These are phyloP conservation scores for Coriolopsis trogii DNA, from an alignment of 1,284 basidiomycete genomes.

Conservation along the genomic window DNA sequence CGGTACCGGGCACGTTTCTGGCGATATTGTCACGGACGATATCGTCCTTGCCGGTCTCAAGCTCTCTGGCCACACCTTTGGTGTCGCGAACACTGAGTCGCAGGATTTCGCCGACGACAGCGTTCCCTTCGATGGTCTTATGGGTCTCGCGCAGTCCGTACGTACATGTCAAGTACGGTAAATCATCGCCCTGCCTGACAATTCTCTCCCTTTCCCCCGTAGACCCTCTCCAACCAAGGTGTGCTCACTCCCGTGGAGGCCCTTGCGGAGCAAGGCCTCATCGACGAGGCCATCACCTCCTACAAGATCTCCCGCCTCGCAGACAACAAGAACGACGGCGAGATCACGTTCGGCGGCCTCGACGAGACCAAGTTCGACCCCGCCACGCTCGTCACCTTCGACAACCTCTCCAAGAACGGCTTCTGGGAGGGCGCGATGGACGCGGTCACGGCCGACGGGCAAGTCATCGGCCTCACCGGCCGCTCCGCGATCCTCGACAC, in stretches of 20 bases:
- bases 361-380: slow-evolving; percentile 71
- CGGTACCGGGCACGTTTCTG: slow-evolving; percentile 73
- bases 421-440: slow-evolving; percentile 81
- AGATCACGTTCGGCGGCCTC: slow-evolving; percentile 81
- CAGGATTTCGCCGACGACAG: slow-evolving; percentile 58
- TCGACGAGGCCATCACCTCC: slow-evolving; percentile 73
- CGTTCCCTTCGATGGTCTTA: slow-evolving; percentile 77
- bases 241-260: slow-evolving; percentile 77
- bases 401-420: slow-evolving; percentile 62
- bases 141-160: slow-evolving; percentile 81
- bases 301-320: slow-evolving; percentile 81
- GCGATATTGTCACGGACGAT: slow-evolving; percentile 69
- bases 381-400: slow-evolving; percentile 54
- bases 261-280: slow-evolving; percentile 61
- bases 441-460: slow-evolving; percentile 58
- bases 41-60: slow-evolving; percentile 68
- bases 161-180: slow-evolving; percentile 15
- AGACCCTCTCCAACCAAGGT: slow-evolving; percentile 68
- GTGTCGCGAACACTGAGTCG: slow-evolving; percentile 67
- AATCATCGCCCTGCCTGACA: too few relatives aligned
- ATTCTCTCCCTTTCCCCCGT: too few relatives aligned
- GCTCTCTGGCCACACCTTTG: slow-evolving; percentile 70
- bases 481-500: slow-evolving; percentile 82
- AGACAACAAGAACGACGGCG: slow-evolving; percentile 77
- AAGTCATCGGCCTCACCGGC: slow-evolving; percentile 52